Base-by-base conservation (phyloP, 2,329 filamentous ascomycete genomes). In the Verticillium isaacii region DNA sequence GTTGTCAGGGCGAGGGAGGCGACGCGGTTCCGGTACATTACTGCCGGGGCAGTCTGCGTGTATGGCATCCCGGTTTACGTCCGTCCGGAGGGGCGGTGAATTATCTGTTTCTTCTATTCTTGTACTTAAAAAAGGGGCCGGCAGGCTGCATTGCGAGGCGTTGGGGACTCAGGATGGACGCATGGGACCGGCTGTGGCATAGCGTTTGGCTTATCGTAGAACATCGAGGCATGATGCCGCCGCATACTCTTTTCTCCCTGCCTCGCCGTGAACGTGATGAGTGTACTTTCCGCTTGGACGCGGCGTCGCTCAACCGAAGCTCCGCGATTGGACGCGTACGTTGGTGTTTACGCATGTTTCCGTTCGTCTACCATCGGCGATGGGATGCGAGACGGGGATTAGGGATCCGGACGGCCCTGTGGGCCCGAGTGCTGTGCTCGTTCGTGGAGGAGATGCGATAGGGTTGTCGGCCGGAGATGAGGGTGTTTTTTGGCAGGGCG, bases 31-130 rank as follows among this genome's bases (percentile, higher is more conserved):
- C 86, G 86, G 72, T 98, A 97, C 78, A 79, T 99, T 68, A 99
- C 97, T 69, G 95, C 93, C 0, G 95, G 94, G 12, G 93, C 94
- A 41, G 92, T 95, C 29, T 93, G 95, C 66, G 89, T 98, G 60
- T 99, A 98, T 78, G 95, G 95, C 17, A 89, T 99, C 72, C 95
- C 95, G 34, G 92, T 97, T 65, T 97, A 93, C 76, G 81, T 97
- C 66, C 77, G 75, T 57, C 71, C 70, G 63, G 70, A 65, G 60
- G 66, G 17, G 45, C 45, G 19, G 19, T 50, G 17, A 37, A 3
- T 29, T 29, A 52, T 5, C 19, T 19, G 23, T 54, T 29, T 34
- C 1, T 41, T 23, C 23, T n/a, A 9, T 25, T 50, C 19, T 50
- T 50, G 45, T 50, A 50, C 23, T 3, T 50, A 50, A 9, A 23